These are phyloP conservation scores for Mrakia frigida DNA, from an alignment of 768 basidiomycete genomes.

Conservation along the genomic window DNA sequence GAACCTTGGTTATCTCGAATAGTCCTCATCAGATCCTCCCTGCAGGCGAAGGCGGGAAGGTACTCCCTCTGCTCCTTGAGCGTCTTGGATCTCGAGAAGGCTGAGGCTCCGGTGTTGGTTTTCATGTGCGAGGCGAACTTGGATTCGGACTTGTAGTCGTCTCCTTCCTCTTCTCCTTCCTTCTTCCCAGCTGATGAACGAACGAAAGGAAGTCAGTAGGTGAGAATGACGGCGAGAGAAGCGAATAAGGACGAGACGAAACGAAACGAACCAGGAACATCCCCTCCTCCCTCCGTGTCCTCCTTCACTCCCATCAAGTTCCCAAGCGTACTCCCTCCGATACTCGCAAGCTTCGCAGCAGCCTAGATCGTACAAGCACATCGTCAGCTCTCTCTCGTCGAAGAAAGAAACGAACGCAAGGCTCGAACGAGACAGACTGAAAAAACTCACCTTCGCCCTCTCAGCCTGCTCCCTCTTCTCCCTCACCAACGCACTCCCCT, in stretches of 20 bases:
- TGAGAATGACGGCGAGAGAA: conserved; percentile 43
- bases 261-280: conserved; percentile 52
- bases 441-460: conserved; percentile 54
- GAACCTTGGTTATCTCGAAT: conserved; percentile 92
- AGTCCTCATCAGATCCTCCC: conserved; percentile 81
- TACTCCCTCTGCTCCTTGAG: conserved; percentile 95
- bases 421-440: conserved; percentile 27
- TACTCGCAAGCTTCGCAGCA: conserved; percentile 84
- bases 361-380: conserved; percentile 46
- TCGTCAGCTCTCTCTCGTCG: neutral
- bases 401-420: too few relatives aligned
- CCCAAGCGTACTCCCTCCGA: conserved; percentile 89
- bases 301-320: conserved; percentile 98
- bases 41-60: conserved; percentile 92
- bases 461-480: conserved; percentile 97
- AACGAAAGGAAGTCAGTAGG: neutral
- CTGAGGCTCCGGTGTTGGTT: conserved; percentile 61
- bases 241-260: neutral
- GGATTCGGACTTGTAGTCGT: conserved; percentile 81
- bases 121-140: conserved; percentile 96
- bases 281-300: conserved; percentile 76
- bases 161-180: conserved; percentile 44
- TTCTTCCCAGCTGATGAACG: neutral
- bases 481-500: conserved; percentile 88
- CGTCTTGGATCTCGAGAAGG: conserved; percentile 73